Evolutionary conservation across 257 asterid species (phyloP).

Genomic region (Capsicum chinense): DNA sequence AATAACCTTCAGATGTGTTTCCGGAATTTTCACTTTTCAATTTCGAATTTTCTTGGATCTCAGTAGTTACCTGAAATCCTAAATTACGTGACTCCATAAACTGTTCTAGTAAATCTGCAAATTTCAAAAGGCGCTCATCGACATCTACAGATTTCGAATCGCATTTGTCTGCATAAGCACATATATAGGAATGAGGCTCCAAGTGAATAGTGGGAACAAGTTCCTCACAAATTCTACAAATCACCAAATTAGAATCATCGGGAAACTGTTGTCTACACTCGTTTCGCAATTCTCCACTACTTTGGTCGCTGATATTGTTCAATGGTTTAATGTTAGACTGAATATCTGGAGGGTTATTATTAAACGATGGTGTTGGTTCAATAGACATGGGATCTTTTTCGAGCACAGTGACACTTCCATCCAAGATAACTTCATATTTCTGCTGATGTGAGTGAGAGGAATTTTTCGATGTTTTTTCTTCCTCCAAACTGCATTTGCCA

Average conservation of each 20-base stretch:
- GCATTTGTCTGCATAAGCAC: slow-evolving; percentile 95
- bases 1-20: slow-evolving; percentile 55
- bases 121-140: slow-evolving; percentile 79
- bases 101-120: slow-evolving; percentile 85
- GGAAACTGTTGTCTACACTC: slow-evolving; percentile 46
- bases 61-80: slow-evolving; percentile 43
- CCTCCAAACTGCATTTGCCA: slow-evolving; percentile 46
- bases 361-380: slow-evolving; percentile 44
- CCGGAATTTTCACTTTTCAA: slow-evolving; percentile 49
- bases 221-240: slow-evolving; percentile 97
- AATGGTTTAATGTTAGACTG: slow-evolving; percentile 39
- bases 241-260: slow-evolving; percentile 70
- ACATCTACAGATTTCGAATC: slow-evolving; percentile 68
- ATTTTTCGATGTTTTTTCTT: slow-evolving; percentile 39
- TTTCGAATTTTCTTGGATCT: slow-evolving; percentile 62
- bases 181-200: slow-evolving; percentile 94
- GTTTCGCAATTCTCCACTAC: slow-evolving; percentile 48
- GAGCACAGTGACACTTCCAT: slow-evolving; percentile 38
- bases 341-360: slow-evolving; percentile 27
- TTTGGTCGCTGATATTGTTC: slow-evolving; percentile 40
- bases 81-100: slow-evolving; percentile 48
- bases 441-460: slow-evolving; percentile 44
- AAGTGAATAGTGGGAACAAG: slow-evolving; percentile 73
- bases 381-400: slow-evolving; percentile 40
- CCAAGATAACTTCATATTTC: slow-evolving; percentile 47